A percentile compares a stretch with the other conserved stretches of the same genome.
Conservation (phyloP, 768 basidiomycete genomes). For the Leccinum olivaceopallidum region DNA sequence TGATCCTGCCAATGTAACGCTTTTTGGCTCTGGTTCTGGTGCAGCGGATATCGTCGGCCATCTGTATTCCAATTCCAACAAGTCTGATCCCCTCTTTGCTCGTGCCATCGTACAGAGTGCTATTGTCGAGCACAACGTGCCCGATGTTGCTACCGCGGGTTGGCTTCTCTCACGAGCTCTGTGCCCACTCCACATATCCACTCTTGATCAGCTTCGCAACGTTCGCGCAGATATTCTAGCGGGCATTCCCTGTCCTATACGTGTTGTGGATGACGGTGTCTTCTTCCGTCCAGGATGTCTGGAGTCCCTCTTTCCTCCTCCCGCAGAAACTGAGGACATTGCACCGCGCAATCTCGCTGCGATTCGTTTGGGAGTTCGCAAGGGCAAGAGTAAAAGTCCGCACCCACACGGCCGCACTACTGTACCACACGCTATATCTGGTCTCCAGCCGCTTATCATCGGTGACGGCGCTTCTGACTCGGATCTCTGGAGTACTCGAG, state of each 20-base stretch:
- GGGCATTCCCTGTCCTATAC: conserved; percentile 47
- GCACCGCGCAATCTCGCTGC: conserved; percentile 19
- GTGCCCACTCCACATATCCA: conserved; percentile 51
- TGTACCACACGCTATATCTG: conserved; percentile 19
- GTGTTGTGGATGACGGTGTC: conserved; percentile 66
- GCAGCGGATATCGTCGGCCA: conserved; percentile 60
- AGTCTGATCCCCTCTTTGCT: conserved; percentile 59
- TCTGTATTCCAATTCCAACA: conserved; percentile 64
- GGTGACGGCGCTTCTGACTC: conserved; percentile 71
- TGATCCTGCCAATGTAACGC: conserved; percentile 49
- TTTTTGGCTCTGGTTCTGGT: conserved; percentile 44
- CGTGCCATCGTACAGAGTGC: conserved; percentile 79
- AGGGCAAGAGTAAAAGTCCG: conserved; percentile 29
- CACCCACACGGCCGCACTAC: conserved; percentile 23
- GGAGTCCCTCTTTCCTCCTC: conserved; percentile 43
- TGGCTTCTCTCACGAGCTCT: conserved; percentile 68
- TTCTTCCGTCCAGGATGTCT: conserved; percentile 68
- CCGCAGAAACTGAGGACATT: conserved; percentile 23
- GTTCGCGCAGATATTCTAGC: conserved; percentile 59
- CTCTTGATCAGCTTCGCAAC: conserved; percentile 62
- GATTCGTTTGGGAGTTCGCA: conserved; percentile 28
- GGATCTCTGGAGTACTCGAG: conserved; percentile 58
- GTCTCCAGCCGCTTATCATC: conserved; percentile 67
- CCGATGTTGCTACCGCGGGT: conserved; percentile 58
- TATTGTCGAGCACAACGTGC: conserved; percentile 60